Base-by-base conservation (phyloP, 2,329 filamentous ascomycete species). In the Exophiala alcalophila region DNA sequence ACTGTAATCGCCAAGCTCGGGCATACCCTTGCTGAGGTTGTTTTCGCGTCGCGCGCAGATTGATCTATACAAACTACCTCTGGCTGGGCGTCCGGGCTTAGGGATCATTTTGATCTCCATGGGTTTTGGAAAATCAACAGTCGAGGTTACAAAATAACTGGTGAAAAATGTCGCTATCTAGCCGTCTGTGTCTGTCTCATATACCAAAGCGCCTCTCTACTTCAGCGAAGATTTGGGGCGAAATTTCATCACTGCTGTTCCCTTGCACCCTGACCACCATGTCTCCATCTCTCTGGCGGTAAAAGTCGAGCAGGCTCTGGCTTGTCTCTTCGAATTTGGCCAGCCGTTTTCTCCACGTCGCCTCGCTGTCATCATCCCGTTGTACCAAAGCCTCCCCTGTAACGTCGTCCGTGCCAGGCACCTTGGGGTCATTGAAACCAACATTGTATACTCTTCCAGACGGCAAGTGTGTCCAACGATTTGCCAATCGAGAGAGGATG, bases 381-480 rank as follows among this genome's bases (percentile, higher is more conserved):
- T 94, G 84, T 4, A 84, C 83, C 49, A 98, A 73, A 15, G 76
- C 72, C 62, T 98, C 92, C 11, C 92, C 92, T 0, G 92, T 98
- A 33, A 96, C 61, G 63, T 98, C 92, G 65, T 98, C 92, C 54
- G 74, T 78, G 18, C 92, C 91, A 0, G 80, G 67, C 1, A 90
- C 80, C 54, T 83, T 84, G 1, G 92, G 92, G 5, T 85, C 77
- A 61, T 97, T 89, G 71, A 95, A 98, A 0, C 82, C 82, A 2
- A 89, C 94, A 64, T 98, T 98, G 73, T 98, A 98, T 11, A 96
- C 84, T 19, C 92, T 78, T 1, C 92, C 92, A 0, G 88, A 94
- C 0, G 88, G 81, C 58, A 86, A 85, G 66, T 98, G 92, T 27
- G 96, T 84, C 90, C 90, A 96, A 44, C 92, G 84, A 37, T 88